Evolutionary conservation across 2,329 filamentous ascomycete genomes (phyloP).

Genomic region (Aspergillus awamori): DNA sequence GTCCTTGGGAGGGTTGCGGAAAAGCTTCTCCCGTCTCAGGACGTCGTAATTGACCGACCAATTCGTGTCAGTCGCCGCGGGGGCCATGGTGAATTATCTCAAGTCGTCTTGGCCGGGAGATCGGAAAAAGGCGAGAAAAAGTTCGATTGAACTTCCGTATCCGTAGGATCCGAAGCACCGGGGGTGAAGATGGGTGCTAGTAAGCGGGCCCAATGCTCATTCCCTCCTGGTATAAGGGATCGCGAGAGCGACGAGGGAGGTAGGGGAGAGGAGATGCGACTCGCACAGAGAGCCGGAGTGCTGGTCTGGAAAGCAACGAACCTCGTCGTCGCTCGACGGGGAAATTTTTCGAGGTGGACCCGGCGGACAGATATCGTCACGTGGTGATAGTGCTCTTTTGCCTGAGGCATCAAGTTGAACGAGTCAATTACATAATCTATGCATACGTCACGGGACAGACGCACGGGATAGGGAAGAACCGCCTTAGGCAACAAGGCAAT

Average conservation of each 20-base stretch:
- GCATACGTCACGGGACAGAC: slow-evolving; percentile 13
- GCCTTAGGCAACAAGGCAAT: slow-evolving; percentile 20
- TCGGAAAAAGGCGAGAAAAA: slow-evolving; percentile 19
- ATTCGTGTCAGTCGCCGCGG: slow-evolving; percentile 63
- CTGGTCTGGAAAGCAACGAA: slow-evolving; percentile 25
- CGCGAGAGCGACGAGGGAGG: not conserved
- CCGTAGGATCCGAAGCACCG: slow-evolving; percentile 8
- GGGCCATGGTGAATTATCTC: slow-evolving; percentile 51
- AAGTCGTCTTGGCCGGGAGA: slow-evolving; percentile 17
- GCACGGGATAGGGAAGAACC: slow-evolving; percentile 5
- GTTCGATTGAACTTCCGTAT: slow-evolving; percentile 16
- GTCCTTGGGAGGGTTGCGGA: slow-evolving; percentile 84
- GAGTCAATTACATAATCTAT: not conserved
- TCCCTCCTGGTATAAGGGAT: slow-evolving; percentile 1
- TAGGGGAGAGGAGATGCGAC: slow-evolving; percentile 4
- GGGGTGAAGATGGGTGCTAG: slow-evolving; percentile 4
- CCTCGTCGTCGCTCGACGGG: slow-evolving; percentile 28
- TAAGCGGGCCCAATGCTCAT: slow-evolving; percentile 8
- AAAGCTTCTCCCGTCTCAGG: slow-evolving; percentile 81
- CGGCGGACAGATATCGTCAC: slow-evolving; percentile 42
- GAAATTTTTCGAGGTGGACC: slow-evolving; percentile 47
- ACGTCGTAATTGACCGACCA: slow-evolving; percentile 90
- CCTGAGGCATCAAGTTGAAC: slow-evolving; percentile 24
- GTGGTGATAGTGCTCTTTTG: slow-evolving; percentile 37
- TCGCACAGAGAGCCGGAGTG: slow-evolving; percentile 24